These are phyloP conservation scores for Podila horticola DNA, from an alignment of 192 early-diverging fungal species.

Conservation along the genomic window DNA sequence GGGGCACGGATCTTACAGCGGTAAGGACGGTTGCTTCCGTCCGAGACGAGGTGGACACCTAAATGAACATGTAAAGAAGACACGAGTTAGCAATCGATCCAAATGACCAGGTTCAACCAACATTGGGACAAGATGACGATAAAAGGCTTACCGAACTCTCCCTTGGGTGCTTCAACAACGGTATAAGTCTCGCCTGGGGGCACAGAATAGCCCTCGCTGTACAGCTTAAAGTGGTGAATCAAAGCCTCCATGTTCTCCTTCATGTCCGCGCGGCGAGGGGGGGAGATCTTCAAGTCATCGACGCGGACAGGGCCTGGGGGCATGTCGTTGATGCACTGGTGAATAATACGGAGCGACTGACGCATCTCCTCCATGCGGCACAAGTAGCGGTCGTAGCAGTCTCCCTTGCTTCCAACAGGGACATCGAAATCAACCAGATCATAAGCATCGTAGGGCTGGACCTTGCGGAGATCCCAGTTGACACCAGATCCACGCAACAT, in stretches of 20 bases:
- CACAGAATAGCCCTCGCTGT: constrained; percentile 97
- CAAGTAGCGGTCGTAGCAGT: constrained; percentile 96
- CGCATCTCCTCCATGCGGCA: constrained; percentile 99
- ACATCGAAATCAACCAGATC: constrained; percentile 96
- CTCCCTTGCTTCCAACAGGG: constrained; percentile 93
- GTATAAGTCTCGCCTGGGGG: constrained; percentile 98
- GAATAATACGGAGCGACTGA: constrained; percentile 93
- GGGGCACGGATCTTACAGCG: constrained; percentile 98
- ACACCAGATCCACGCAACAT: constrained; percentile 95
- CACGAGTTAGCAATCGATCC: neutral
- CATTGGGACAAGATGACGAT: neutral
- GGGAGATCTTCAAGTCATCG: constrained; percentile 97
- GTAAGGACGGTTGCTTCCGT: constrained; percentile 95
- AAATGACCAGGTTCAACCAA: neutral
- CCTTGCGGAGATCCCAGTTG: constrained; percentile 95
- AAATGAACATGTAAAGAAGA: no score
- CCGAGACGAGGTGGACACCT: constrained; percentile 88
- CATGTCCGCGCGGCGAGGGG: constrained; percentile 93
- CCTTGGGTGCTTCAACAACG: constrained; percentile 97
- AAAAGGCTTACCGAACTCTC: constrained; percentile 83
- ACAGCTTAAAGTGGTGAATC: constrained; percentile 99
- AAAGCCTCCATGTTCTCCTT: constrained; percentile 99
- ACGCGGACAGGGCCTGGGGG: constrained; percentile 92
- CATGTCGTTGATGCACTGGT: constrained; percentile 96
- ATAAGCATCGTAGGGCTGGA: constrained; percentile 95